phyloP scores from a whole-genome alignment of 768 basidiomycete genomes.

The Auriscalpium orientale region DNA sequence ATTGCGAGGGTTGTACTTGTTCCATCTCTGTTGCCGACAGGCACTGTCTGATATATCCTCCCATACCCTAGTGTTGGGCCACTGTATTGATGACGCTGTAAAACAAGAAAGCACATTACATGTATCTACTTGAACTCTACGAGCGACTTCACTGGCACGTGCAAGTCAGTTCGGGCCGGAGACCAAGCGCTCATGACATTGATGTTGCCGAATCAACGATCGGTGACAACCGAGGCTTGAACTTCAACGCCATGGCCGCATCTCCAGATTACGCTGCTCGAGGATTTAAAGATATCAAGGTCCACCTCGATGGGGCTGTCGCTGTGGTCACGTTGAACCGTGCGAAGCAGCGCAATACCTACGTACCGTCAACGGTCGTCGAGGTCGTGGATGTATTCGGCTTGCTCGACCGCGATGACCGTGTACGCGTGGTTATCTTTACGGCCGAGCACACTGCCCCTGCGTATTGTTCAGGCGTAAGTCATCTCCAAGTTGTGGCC shows the following conservation, averaged over 20 bases:
- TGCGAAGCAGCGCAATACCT: slow-evolving; percentile 45
- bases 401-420: slow-evolving; percentile 43
- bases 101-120: too few relatives aligned
- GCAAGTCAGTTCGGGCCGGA: too few relatives aligned
- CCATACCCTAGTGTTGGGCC: too few relatives aligned
- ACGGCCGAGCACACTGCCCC: slow-evolving; percentile 45
- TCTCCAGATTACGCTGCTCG: slow-evolving; percentile 8
- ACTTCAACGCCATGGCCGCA: background rate
- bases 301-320: slow-evolving; percentile 35
- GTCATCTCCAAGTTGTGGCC: slow-evolving; percentile 5
- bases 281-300: slow-evolving; percentile 36
- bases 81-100: too few relatives aligned
- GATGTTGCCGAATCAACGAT: too few relatives aligned
- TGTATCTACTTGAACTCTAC: too few relatives aligned
- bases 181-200: too few relatives aligned
- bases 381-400: slow-evolving; percentile 40
- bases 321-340: slow-evolving; percentile 40
- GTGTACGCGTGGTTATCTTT: slow-evolving; percentile 42
- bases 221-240: too few relatives aligned
- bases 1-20: too few relatives aligned
- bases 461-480: slow-evolving; percentile 50
- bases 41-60: too few relatives aligned
- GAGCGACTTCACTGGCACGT: too few relatives aligned
- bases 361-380: slow-evolving; percentile 23
- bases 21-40: too few relatives aligned